Percentiles rank a stretch among this genome's conserved stretches.
phyloP scores from a whole-genome alignment of 2,329 filamentous ascomycete genomes.

The Fusarium protoensiforme region DNA sequence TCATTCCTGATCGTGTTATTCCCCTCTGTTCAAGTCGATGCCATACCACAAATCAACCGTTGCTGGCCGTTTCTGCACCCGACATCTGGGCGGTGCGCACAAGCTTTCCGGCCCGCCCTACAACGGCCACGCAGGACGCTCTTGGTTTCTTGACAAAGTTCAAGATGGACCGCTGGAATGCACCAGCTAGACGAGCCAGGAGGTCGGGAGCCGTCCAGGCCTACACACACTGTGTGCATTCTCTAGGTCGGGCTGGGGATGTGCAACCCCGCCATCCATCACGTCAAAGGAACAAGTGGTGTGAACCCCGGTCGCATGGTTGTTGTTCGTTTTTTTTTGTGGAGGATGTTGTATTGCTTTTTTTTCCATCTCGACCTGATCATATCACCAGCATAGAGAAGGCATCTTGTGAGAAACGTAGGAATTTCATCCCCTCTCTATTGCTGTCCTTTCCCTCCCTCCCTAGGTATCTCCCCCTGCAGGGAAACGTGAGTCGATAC shows the following conservation, averaged over 20 bases:
- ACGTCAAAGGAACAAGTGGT: constrained; percentile 1
- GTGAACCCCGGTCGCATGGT: not conserved
- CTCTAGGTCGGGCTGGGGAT: not conserved
- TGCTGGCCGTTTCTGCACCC: not conserved
- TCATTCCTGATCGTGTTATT: not conserved
- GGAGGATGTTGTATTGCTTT: not conserved
- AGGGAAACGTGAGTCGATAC: not conserved
- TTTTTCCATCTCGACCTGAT: not conserved
- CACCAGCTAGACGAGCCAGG: not conserved
- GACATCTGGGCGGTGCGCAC: not conserved
- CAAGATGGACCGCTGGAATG: not conserved
- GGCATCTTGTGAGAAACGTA: not conserved
- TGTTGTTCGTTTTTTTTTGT: not conserved
- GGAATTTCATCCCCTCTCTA: not conserved
- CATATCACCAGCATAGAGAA: not conserved
- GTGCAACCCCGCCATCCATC: not conserved
- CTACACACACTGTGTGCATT: not conserved
- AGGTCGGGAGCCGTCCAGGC: not conserved
- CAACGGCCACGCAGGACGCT: constrained; percentile 19
- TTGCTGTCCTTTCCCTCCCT: not conserved
- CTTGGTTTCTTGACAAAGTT: not conserved
- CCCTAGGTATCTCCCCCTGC: not conserved
- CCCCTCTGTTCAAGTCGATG: not conserved
- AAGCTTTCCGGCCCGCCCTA: constrained; percentile 9
- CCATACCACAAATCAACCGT: not conserved